phyloP scores from a whole-genome alignment of 805 yeast genomes.

The Metschnikowia peoriensis region DNA sequence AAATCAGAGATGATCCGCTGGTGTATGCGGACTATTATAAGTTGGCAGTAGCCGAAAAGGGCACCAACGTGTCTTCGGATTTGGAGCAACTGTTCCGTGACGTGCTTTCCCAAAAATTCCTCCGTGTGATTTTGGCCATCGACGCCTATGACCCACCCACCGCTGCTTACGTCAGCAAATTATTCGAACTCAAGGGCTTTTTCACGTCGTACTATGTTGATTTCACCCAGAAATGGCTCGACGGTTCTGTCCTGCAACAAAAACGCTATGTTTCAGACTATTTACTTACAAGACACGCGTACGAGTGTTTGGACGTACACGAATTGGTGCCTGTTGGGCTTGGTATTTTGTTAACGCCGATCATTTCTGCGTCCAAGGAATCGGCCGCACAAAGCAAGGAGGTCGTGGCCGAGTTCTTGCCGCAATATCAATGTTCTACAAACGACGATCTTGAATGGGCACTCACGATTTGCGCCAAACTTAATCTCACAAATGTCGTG shows the following conservation, averaged over 20 bases:
- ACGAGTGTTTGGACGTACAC: constrained; percentile 51
- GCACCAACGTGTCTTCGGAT: constrained; percentile 9
- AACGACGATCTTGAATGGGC: constrained; percentile 83
- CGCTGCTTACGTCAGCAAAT: constrained; percentile 58
- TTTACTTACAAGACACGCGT: constrained; percentile 54
- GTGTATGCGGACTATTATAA: constrained; percentile 35
- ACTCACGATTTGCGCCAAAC: constrained; percentile 65
- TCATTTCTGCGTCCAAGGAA: constrained; percentile 45
- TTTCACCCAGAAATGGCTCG: constrained; percentile 6
- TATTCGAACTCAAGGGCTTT: constrained; percentile 64
- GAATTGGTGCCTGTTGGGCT: constrained; percentile 64
- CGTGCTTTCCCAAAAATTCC: constrained; percentile 53
- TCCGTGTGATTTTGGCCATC: constrained; percentile 56
- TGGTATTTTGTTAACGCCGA: constrained; percentile 49
- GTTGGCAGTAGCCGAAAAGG: constrained; percentile 31
- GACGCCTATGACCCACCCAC: constrained; percentile 62
- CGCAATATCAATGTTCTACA: constrained; percentile 57
- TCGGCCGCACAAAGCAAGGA: constrained; percentile 30
- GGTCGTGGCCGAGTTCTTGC: constrained; percentile 56
- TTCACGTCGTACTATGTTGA: constrained; percentile 39
- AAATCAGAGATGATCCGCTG: constrained; percentile 47
- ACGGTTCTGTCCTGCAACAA: background rate
- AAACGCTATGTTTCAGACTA: constrained; percentile 45
- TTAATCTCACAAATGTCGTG: constrained; percentile 59
- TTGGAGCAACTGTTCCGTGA: constrained; percentile 46